These are phyloP conservation scores for Chamaenerion angustifolium DNA, from an alignment of 345 rosid species.

Conservation along the genomic window DNA sequence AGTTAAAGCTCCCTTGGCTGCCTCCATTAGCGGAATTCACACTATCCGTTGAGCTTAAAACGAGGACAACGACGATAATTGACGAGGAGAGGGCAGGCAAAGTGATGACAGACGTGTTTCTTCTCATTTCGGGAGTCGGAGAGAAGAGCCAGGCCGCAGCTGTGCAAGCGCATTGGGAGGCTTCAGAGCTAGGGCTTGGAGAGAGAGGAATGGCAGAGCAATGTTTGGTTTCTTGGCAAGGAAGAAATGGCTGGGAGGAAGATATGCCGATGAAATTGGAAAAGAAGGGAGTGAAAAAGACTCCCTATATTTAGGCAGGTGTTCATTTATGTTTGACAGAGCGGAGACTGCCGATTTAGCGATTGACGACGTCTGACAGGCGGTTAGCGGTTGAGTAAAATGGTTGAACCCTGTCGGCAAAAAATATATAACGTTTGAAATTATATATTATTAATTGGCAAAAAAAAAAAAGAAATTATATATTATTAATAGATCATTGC, in stretches of 20 bases:
- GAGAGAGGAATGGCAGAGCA: background rate
- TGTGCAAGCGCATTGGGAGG: background rate
- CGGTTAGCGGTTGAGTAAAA: too few species aligned
- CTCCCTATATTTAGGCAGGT: background rate
- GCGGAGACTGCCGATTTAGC: background rate
- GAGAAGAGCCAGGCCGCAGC: background rate
- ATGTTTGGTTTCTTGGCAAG: slow-evolving; percentile 10
- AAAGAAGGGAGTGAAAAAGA: slow-evolving; percentile 1
- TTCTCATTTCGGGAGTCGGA: background rate
- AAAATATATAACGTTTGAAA: too few species aligned
- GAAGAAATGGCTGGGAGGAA: slow-evolving; percentile 60
- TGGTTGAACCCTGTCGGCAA: too few species aligned
- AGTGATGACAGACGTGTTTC: too few species aligned
- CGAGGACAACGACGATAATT: slow-evolving; percentile 1
- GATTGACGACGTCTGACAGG: too few species aligned
- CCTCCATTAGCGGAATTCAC: slow-evolving; percentile 1
- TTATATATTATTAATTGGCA: too few species aligned
- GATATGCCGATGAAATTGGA: slow-evolving; percentile 25
- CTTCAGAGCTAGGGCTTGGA: background rate
- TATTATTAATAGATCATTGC: too few species aligned
- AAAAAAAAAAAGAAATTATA: too few species aligned
- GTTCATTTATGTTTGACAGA: background rate
- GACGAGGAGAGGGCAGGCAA: background rate
- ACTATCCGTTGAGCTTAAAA: slow-evolving; percentile 8
- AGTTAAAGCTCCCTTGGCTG: slow-evolving; percentile 5